phyloP scores from a whole-genome alignment of 1,284 basidiomycete species.

The Schizophyllum commune region DNA sequence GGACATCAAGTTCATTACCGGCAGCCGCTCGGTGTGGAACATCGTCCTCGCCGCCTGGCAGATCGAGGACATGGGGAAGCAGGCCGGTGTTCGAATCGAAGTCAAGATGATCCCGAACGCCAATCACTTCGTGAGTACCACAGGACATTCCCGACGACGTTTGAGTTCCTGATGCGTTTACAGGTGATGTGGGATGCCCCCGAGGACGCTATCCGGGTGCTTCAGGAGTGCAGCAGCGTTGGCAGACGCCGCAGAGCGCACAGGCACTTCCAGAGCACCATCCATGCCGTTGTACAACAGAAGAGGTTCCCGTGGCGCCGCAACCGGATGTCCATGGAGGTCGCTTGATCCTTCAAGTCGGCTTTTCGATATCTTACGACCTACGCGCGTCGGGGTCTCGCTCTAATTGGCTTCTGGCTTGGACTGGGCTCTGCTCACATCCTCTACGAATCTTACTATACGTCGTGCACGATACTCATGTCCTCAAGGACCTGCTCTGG shows the following conservation, averaged over 20 bases:
- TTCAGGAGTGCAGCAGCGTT: not conserved
- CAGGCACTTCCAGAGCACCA: not conserved
- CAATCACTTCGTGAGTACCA: not conserved
- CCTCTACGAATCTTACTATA: not conserved
- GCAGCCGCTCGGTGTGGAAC: not conserved
- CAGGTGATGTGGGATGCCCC: not conserved
- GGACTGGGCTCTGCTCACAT: not conserved
- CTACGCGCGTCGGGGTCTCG: too few relatives aligned
- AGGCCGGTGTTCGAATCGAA: not conserved
- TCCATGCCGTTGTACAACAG: not conserved
- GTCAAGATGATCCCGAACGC: not conserved
- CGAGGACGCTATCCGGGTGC: not conserved
- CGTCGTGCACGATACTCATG: not conserved
- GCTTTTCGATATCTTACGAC: too few relatives aligned
- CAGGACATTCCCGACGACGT: too few relatives aligned
- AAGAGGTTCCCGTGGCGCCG: not conserved
- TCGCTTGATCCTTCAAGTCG: not conserved
- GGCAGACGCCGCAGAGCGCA: not conserved
- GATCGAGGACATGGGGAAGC: not conserved
- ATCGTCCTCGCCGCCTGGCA: not conserved
- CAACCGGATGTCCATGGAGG: not conserved
- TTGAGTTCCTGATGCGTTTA: too few relatives aligned
- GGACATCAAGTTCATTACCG: not conserved
- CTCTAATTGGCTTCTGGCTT: not conserved
- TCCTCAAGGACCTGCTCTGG: not conserved